Evolutionary conservation across 352 stramenopile genomes (phyloP), one percentile per base, ranked within the genome.

Genomic region (Phytophthora megakarya): DNA sequence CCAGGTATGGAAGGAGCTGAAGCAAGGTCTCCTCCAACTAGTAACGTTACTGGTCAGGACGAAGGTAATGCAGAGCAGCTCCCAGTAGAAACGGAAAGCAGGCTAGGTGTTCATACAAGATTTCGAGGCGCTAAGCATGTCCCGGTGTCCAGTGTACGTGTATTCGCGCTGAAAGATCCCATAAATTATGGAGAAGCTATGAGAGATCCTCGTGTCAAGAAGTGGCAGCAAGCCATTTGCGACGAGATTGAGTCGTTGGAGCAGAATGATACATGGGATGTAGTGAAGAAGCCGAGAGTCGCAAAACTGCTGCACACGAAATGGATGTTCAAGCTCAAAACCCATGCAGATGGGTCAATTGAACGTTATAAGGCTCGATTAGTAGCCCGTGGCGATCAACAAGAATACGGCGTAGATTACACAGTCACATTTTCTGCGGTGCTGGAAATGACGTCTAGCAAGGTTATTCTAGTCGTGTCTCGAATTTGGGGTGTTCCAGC

Each of bases 281-380:
- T 65, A 13, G 22, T 50, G 5, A 47, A 53, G 21, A 65, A 58
- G 47, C 57, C 47, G 4, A 3, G 13, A 6, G 25, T 40, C 2
- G 48, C 50, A 9, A 49, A 63, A 19, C 9, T 44, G 0, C 32
- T 80, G 6, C 72, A 65, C 37, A 65, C 28, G 0, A 71, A 74
- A 23, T 74, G 67, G 63, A 63, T 76, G 4, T 55, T 28, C 40
- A 22, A 50, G 67, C 0, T 70, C 49, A 37, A 52, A 65, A 12
- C 54, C 30, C 15, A 75, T 64, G 66, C 25, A 30, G 25, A 57
- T 58, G 47, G 43, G 28, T 18, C 28, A 4, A 22, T 49, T 7
- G 58, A 67, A 21, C 16, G 54, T 11, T 61, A 65, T 2, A 57
- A 45, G 15, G 26, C 40, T 13, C 28, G 30, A 30, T n/a, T 61